Evolutionary conservation across 2,329 filamentous ascomycete genomes (phyloP).

Genomic region (Trichoderma asperellum): DNA sequence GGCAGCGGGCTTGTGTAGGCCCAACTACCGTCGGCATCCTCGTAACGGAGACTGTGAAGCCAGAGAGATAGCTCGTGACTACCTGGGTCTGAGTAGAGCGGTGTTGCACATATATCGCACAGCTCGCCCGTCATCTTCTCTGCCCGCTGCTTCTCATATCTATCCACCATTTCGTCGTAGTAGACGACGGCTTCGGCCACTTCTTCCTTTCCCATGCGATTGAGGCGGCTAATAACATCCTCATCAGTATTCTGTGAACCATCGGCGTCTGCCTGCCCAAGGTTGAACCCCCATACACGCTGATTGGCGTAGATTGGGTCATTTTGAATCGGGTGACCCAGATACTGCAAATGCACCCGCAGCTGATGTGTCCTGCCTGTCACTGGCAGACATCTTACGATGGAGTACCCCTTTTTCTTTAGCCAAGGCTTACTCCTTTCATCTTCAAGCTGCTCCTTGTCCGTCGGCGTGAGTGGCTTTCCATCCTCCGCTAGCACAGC

Average conservation of each 20-base stretch:
- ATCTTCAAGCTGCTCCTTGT: conserved; percentile 30
- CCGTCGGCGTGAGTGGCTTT: conserved; percentile 35
- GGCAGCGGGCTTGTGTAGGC: conserved; percentile 84
- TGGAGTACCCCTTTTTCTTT: conserved; percentile 80
- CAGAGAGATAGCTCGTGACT: conserved; percentile 89
- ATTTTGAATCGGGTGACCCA: conserved; percentile 94
- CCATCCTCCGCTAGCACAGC: conserved; percentile 27
- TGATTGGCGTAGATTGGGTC: conserved; percentile 98
- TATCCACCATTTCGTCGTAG: conserved; percentile 89
- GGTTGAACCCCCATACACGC: conserved; percentile 81
- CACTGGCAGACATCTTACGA: conserved; percentile 90
- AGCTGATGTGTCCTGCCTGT: conserved; percentile 95
- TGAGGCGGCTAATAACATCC: conserved; percentile 83
- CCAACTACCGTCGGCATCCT: conserved; percentile 82
- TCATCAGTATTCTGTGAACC: conserved; percentile 76
- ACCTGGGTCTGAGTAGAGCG: conserved; percentile 91
- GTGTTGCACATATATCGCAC: conserved; percentile 82
- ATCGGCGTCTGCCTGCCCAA: conserved; percentile 71
- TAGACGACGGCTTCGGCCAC: conserved; percentile 89
- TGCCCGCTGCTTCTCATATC: conserved; percentile 86
- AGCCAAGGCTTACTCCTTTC: conserved; percentile 47
- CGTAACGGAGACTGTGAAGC: conserved; percentile 89
- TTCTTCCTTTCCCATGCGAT: conserved; percentile 92
- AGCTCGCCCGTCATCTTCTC: conserved; percentile 89
- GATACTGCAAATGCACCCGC: conserved; percentile 89